A percentile compares a stretch with the other conserved stretches of the same genome.
Conservation (phyloP, 2,329 filamentous ascomycete species). For the Knoxdaviesia proteae region DNA sequence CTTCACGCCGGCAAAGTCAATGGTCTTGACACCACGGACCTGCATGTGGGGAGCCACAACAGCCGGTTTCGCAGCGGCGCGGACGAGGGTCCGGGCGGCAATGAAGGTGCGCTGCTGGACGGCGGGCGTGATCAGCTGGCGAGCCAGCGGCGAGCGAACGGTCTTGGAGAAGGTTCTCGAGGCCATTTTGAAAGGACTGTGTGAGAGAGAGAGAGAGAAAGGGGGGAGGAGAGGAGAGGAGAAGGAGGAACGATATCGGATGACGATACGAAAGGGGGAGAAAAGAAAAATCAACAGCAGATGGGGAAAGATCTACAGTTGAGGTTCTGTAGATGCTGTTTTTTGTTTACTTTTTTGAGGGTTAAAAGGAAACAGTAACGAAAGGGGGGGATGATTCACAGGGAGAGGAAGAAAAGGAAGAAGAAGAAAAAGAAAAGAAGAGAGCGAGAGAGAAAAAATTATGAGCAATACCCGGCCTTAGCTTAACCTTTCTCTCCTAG, state of each 20-base stretch:
- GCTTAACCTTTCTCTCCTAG: neutral
- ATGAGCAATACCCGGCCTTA: neutral
- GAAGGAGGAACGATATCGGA: slow-evolving; percentile 1
- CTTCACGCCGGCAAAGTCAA: slow-evolving; percentile 92
- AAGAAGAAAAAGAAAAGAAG: slow-evolving; percentile 2
- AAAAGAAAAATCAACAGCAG: slow-evolving; percentile 3
- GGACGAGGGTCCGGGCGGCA: slow-evolving; percentile 34
- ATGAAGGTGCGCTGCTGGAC: slow-evolving; percentile 42
- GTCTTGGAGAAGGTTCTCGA: slow-evolving; percentile 53
- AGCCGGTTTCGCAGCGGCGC: slow-evolving; percentile 30
- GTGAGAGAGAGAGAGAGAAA: slow-evolving; percentile 5
- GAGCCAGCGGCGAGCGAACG: slow-evolving; percentile 40
- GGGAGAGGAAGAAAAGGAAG: neutral
- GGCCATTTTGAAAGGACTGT: slow-evolving; percentile 36
- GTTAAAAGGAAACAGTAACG: neutral
- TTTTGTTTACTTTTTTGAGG: too few relatives aligned
- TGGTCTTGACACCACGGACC: slow-evolving; percentile 84
- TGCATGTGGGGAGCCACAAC: slow-evolving; percentile 38
- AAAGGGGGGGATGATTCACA: neutral
- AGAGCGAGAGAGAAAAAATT: slow-evolving; percentile 1
- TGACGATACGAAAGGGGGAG: neutral
- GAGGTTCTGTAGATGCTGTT: neutral
- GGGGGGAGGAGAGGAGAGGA: slow-evolving; percentile 1
- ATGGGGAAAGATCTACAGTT: neutral
- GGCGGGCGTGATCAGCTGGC: slow-evolving; percentile 39